phyloP scores from a whole-genome alignment of 306 rosid genomes.

The Dalbergia cultrata region DNA sequence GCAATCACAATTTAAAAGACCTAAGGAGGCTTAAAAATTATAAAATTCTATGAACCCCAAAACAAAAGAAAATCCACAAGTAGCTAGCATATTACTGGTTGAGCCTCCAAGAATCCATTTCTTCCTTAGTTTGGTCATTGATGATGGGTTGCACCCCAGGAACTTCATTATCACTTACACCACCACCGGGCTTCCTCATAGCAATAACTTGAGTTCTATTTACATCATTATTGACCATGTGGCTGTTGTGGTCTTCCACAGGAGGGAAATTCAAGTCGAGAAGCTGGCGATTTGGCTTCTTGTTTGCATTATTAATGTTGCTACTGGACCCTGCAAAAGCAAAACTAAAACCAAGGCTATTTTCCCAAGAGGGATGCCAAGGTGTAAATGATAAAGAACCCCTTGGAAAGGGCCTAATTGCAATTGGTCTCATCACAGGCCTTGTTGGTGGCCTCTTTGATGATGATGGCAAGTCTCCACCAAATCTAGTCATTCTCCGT shows the following conservation, averaged over 20 bases:
- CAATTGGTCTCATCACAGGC: background rate
- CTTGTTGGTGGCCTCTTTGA: constrained; percentile 13
- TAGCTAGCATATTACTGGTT: constrained; percentile 36
- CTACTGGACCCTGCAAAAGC: background rate
- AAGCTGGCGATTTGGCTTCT: background rate
- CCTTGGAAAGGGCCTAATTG: background rate
- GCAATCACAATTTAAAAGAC: no score
- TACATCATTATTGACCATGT: background rate
- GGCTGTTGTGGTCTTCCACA: background rate
- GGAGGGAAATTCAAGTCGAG: no score
- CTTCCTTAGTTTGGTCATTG: background rate
- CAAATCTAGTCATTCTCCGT: background rate
- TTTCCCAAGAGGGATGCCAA: constrained; percentile 18
- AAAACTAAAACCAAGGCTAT: background rate
- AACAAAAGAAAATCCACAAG: background rate
- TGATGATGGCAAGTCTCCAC: background rate
- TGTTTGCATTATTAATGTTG: background rate
- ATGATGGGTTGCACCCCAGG: background rate
- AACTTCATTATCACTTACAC: background rate
- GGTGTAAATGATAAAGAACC: constrained; percentile 1
- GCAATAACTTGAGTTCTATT: background rate
- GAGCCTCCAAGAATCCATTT: constrained; percentile 47
- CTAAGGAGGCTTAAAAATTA: background rate
- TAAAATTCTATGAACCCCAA: background rate
- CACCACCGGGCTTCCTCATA: background rate